Evolutionary conservation across 163 green algal genomes (phyloP).

Genomic region (Coccomyxa subellipsoidea): DNA sequence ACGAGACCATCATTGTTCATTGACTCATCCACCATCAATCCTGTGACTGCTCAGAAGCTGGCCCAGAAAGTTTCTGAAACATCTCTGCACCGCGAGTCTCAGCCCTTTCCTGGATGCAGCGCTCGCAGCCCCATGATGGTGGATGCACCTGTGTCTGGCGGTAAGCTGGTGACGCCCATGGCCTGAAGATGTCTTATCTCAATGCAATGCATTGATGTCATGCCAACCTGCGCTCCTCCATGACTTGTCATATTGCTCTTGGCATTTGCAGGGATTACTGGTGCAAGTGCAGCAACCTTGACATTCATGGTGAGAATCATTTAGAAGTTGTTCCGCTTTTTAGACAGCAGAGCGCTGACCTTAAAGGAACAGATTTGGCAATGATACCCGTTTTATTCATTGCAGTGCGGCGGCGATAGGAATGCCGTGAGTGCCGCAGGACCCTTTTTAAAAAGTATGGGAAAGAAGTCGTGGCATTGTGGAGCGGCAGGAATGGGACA

Average conservation of each 20-base stretch:
- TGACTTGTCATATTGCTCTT: background rate
- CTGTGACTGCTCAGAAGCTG: constrained; percentile 33
- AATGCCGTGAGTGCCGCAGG: constrained; percentile 30
- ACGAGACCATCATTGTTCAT: constrained; percentile 47
- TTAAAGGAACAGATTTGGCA: background rate
- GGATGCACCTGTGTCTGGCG: constrained; percentile 63
- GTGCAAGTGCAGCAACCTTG: constrained; percentile 45
- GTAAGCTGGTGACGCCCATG: background rate
- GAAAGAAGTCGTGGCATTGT: constrained; percentile 43
- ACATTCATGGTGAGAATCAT: constrained; percentile 66
- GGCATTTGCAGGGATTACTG: constrained; percentile 27
- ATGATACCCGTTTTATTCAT: too few species aligned
- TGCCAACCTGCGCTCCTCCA: background rate
- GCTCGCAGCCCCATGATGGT: constrained; percentile 39
- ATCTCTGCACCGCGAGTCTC: constrained; percentile 35
- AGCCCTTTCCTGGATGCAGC: constrained; percentile 21
- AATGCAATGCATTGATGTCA: too few species aligned
- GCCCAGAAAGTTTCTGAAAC: constrained; percentile 15
- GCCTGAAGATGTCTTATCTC: too few species aligned
- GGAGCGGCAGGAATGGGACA: constrained; percentile 41
- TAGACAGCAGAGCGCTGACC: too few species aligned
- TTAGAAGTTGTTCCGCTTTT: background rate
- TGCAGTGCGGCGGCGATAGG: constrained; percentile 26
- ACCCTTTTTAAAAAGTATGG: constrained; percentile 55
- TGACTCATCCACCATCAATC: constrained; percentile 54